Base-by-base conservation (phyloP, 805 yeast genomes). In the Metschnikowia drakensbergensis region DNA sequence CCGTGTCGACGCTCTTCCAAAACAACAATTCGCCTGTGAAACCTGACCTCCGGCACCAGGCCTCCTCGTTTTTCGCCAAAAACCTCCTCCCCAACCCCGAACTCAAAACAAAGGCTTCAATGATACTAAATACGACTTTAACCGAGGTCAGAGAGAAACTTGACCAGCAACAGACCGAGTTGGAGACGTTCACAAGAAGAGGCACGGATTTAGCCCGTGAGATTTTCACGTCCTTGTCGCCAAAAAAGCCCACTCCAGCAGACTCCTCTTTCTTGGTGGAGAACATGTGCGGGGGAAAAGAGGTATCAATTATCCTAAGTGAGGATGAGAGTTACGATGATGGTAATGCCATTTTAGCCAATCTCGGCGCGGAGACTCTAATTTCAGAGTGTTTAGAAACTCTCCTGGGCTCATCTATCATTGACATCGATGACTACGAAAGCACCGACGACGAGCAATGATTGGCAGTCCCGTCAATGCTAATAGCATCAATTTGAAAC, bases 191-290 rank as follows among this genome's bases (percentile, higher is more conserved):
- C 29, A 52, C 67, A 7, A 49, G 55, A 13, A 64, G 59, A 43
- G 64, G 69, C 17, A 53, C 63, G 4, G 58, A 55, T 17, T 54
- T 66, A 27, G 66, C 68, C 43, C 61, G 54, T 26, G 63, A 54
- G 6, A 53, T 67, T 23, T 46, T 62, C 8, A 52, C 53, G 2
- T 61, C 58, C 11, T 53, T 67, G 25, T 61, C 69, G 6, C 66
- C 67, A 1, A 63, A 58, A 40, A 62, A 59, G 40, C 38, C 45
- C 25, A 6, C 52, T 5, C 31, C 59, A 41, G 55, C 58, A 4
- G 60, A 68, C 29, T 58, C 62, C 33, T 65, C 69, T 9, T 65
- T 65, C 36, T 53, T 58, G 43, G 52, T 69, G 31, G 72, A 68
- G 6, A 52, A 53, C 25, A 23, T 47, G 23, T 46, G 46, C 30